Percentiles rank a stretch among this genome's conserved stretches.
Conservation (phyloP, 2,329 filamentous ascomycete genomes). For the Kalmusia sp. region DNA sequence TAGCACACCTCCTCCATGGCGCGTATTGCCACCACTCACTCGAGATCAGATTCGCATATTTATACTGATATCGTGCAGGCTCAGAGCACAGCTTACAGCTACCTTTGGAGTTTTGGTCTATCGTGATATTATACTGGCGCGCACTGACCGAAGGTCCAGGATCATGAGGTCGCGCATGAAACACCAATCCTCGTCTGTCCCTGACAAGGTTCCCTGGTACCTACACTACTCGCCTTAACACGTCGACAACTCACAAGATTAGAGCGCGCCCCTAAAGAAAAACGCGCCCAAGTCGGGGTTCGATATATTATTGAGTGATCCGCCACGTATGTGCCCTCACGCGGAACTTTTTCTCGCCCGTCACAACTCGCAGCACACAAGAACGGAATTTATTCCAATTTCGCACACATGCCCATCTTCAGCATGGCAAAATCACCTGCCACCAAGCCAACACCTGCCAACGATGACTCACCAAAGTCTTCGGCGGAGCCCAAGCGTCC, state of each 20-base stretch:
- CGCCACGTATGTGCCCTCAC: background rate
- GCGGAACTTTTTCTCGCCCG: constrained; percentile 15
- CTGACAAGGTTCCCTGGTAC: background rate
- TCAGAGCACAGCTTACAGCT: no score
- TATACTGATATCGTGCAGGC: no score
- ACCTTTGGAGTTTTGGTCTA: no score
- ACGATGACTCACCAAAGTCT: background rate
- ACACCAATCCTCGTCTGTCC: background rate
- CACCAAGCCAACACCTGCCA: background rate
- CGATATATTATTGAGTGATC: constrained; percentile 1
- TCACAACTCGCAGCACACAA: background rate
- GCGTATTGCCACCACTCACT: no score
- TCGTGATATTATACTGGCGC: no score
- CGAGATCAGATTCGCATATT: no score
- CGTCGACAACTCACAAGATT: background rate
- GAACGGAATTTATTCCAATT: background rate
- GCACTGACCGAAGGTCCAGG: no score
- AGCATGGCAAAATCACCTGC: constrained; percentile 13
- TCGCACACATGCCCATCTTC: constrained; percentile 13
- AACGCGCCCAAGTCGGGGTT: background rate
- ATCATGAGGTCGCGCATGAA: no score
- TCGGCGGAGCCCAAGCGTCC: constrained; percentile 16
- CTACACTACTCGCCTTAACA: constrained; percentile 1
- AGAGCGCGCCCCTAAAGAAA: background rate
- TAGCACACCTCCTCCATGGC: no score